Conservation (phyloP, 768 basidiomycete species). For the Chalciporus sphaerocephalus region DNA sequence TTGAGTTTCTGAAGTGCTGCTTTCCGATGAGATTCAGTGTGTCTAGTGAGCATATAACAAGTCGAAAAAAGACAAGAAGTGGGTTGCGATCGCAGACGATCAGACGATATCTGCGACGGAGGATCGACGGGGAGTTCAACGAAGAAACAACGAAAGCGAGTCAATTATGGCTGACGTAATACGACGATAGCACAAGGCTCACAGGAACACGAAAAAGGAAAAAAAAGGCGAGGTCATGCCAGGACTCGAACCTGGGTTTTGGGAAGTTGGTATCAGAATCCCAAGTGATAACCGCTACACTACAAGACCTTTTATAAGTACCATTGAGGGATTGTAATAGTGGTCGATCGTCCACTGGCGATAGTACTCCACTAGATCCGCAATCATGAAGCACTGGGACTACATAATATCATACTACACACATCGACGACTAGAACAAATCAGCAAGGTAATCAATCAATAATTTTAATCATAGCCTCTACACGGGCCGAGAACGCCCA, state of each 20-base stretch:
- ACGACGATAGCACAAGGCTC: background rate
- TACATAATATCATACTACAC: constrained; percentile 14
- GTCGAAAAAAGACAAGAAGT: constrained; percentile 10
- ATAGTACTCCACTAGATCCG: too few species aligned
- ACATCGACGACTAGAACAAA: constrained; percentile 6
- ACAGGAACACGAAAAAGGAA: background rate
- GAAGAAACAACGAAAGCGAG: background rate
- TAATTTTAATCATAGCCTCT: constrained; percentile 13
- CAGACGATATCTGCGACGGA: constrained; percentile 17
- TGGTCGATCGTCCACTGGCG: too few species aligned
- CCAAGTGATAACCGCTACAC: constrained; percentile 40
- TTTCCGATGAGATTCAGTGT: constrained; percentile 39
- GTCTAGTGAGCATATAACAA: constrained; percentile 68
- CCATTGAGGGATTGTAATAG: too few species aligned
- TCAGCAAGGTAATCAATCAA: constrained; percentile 15
- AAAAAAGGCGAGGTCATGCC: constrained; percentile 20
- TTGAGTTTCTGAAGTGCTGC: constrained; percentile 30
- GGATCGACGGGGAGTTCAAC: background rate
- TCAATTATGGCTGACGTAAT: background rate
- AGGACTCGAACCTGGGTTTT: constrained; percentile 32
- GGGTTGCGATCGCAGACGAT: constrained; percentile 23
- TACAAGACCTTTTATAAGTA: constrained; percentile 27
- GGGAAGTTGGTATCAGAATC: constrained; percentile 34
- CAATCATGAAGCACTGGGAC: background rate
- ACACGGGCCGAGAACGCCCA: constrained; percentile 2